Conservation (phyloP, 2,329 filamentous ascomycete genomes). For the Aphanoascus verrucosus region DNA sequence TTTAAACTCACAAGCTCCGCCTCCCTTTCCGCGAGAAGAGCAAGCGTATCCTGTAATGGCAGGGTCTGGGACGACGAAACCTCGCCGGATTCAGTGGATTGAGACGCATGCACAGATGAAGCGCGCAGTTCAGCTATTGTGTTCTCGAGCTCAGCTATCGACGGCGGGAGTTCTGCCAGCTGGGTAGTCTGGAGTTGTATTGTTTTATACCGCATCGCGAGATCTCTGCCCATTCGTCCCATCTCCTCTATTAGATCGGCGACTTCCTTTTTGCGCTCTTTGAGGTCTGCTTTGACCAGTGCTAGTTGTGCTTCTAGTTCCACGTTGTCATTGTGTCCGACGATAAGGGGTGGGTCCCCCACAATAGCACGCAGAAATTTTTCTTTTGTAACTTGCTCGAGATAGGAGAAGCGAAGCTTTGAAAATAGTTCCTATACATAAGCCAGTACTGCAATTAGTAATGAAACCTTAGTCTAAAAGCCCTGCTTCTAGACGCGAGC, state of each 20-base stretch:
- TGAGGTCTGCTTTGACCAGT: conserved; percentile 62
- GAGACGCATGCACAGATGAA: conserved; percentile 49
- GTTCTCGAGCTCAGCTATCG: conserved; percentile 43
- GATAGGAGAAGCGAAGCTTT: conserved; percentile 92
- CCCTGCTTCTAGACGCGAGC: not conserved
- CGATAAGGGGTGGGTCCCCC: conserved; percentile 76
- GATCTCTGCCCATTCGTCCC: conserved; percentile 55
- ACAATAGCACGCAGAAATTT: conserved; percentile 92
- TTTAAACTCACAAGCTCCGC: conserved; percentile 34
- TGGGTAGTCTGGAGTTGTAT: conserved; percentile 44
- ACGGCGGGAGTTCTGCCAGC: conserved; percentile 41
- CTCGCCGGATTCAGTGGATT: conserved; percentile 46
- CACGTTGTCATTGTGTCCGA: conserved; percentile 70
- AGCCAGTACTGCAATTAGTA: not conserved
- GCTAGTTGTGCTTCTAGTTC: conserved; percentile 61
- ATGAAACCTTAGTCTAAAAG: too few relatives aligned
- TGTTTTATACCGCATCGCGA: conserved; percentile 50
- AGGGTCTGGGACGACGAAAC: conserved; percentile 30
- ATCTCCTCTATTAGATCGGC: conserved; percentile 61
- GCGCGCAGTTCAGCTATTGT: conserved; percentile 40
- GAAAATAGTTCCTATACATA: conserved; percentile 65
- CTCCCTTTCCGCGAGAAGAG: conserved; percentile 32
- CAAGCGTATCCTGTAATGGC: conserved; percentile 32
- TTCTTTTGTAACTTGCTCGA: conserved; percentile 97
- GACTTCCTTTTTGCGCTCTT: conserved; percentile 70